Percentiles rank a stretch among this genome's conserved stretches.
phyloP scores from a whole-genome alignment of 2,329 filamentous ascomycete species.

The Clarireedia paspali region DNA sequence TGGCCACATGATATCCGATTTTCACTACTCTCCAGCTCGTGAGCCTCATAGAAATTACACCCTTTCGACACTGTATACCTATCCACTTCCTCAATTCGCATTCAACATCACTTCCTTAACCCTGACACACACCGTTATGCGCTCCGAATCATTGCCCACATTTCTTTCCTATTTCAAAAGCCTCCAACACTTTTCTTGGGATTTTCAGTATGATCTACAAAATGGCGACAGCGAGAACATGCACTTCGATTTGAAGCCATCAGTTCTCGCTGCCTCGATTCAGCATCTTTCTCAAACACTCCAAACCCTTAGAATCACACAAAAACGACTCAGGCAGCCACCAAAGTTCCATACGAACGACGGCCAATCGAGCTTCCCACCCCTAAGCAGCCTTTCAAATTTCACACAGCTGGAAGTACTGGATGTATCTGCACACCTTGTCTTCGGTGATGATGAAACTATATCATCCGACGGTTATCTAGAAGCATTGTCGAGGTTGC shows the following conservation, averaged over 20 bases:
- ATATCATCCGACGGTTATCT: too few species aligned
- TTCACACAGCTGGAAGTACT: background rate
- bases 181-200: background rate
- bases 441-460: background rate
- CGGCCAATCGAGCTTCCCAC: background rate
- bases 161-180: background rate
- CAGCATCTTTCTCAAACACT: background rate
- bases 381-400: background rate
- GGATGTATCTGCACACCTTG: background rate
- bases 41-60: background rate
- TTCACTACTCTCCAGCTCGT: background rate
- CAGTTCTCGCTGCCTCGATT: background rate
- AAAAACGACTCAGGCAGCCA: background rate
- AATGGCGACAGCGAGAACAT: background rate
- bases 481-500: too few species aligned
- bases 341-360: background rate
- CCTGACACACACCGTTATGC: background rate
- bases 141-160: background rate
- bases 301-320: background rate
- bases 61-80: background rate
- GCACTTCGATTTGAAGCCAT: background rate
- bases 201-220: background rate
- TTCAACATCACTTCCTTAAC: conserved; percentile 1
- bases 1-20: conserved; percentile 6
- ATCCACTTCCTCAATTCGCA: background rate